Base-by-base conservation (phyloP, 2,329 filamentous ascomycete species). In the Colletotrichum sojae region DNA sequence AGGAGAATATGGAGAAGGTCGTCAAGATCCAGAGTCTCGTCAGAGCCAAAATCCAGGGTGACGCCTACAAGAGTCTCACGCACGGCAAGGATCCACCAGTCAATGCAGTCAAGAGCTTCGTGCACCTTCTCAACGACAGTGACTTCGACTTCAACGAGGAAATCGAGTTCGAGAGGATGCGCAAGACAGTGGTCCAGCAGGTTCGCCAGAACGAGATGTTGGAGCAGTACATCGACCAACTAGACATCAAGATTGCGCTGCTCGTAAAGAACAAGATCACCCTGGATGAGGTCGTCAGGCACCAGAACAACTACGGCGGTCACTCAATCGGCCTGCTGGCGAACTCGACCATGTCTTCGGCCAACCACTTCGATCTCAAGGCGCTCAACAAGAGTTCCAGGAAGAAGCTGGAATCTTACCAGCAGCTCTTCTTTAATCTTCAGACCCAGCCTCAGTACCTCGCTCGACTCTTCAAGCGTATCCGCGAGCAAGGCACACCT, bases 241-340 rank as follows among this genome's bases (percentile, higher is more conserved):
- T 99, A 43, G 97, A 99, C 77, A 97, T 99, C 85, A 99, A 99
- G 83, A 99, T 99, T 78, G 96, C 96, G 1, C 88, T 99, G 3
- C 87, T 99, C 18, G 96, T 99, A 75, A 98, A 98, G 87, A 99
- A 99, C 88, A 99, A 99, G 82, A 99, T 99, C 76, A 98, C 96
- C 0, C 87, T 99, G 4, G 96, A 99, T 77, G 97, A 99, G 81
- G 96, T 99, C 31, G 93, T 99, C 63, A 94, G 94, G 75, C 96
- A 98, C 78, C 96, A 99, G 77, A 95, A 92, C 83, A 97, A 97
- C 79, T 98, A 96, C 75, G 96, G 96, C 64, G 95, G 95, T 2
- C 92, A 96, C 76, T 91, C 95, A 22, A 92, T 94, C 71, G 93
- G 90, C 69, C 87, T 98, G 36, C 85, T 99, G 56, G 93, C 93